Percentiles rank a stretch among this genome's conserved stretches.
Conservation (phyloP, 371 early-diverging fungal genomes). For the Syncephalastrum monosporum region DNA sequence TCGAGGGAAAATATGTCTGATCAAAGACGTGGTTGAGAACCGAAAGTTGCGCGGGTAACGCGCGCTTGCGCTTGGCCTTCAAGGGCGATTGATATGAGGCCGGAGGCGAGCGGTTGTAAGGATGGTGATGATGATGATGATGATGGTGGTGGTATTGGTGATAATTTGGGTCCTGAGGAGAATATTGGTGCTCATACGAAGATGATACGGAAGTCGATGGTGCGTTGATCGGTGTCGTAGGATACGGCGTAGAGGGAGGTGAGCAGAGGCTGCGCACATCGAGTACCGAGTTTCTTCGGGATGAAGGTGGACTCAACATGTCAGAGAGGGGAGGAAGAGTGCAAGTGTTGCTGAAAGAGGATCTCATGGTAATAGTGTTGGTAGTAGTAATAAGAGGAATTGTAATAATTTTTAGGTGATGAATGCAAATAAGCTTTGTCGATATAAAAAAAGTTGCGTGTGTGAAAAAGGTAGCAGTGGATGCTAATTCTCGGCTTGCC, state of each 20-base stretch:
- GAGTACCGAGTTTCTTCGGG: conserved; percentile 2
- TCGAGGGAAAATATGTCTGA: conserved; percentile 60
- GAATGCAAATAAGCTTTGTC: no score
- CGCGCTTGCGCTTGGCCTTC: conserved; percentile 50
- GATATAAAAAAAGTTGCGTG: background rate
- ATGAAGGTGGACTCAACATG: conserved; percentile 16
- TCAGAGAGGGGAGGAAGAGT: conserved; percentile 43
- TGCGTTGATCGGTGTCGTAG: background rate
- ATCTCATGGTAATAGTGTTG: conserved; percentile 5
- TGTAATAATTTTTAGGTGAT: no score
- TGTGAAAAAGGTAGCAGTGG: background rate
- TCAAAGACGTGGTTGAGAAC: conserved; percentile 54
- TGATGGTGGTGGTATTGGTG: conserved; percentile 5
- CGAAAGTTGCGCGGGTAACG: conserved; percentile 47
- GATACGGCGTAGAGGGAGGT: background rate
- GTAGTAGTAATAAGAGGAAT: conserved; percentile 1
- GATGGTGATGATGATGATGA: conserved; percentile 1
- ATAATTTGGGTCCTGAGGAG: background rate
- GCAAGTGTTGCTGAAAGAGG: conserved; percentile 20
- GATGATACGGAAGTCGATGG: background rate
- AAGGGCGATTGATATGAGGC: conserved; percentile 18
- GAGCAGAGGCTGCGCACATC: conserved; percentile 4
- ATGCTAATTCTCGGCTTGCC: background rate
- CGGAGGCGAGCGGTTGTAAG: background rate
- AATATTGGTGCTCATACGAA: background rate